Percentiles rank a stretch among this genome's conserved stretches.
Evolutionary conservation across 768 basidiomycete species (phyloP).

Genomic region (Udeniomyces megalosporus): DNA sequence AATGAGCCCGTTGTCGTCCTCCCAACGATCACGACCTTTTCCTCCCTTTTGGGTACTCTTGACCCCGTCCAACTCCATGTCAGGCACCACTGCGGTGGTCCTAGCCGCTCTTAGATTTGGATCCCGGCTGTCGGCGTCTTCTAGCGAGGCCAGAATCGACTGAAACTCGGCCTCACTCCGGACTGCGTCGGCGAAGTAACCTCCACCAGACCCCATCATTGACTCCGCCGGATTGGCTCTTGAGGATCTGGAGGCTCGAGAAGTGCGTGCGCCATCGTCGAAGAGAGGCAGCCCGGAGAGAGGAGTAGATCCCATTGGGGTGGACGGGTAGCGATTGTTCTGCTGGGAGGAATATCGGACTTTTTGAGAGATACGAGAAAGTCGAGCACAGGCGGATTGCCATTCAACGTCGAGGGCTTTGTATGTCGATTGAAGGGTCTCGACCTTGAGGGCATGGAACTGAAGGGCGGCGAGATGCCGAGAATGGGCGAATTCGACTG

Average conservation of each 20-base stretch:
- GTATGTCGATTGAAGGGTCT: conserved; percentile 50
- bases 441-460: conserved; percentile 35
- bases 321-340: not conserved
- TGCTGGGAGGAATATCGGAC: not conserved
- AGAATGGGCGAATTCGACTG: not conserved
- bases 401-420: conserved; percentile 51
- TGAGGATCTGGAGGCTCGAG: conserved; percentile 3
- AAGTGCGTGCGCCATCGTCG: conserved; percentile 4
- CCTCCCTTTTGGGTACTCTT: conserved; percentile 11
- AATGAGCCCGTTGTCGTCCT: conserved; percentile 73
- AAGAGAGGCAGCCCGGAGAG: not conserved
- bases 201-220: conserved; percentile 63
- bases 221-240: conserved; percentile 7
- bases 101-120: conserved; percentile 68
- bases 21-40: conserved; percentile 37
- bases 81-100: conserved; percentile 75
- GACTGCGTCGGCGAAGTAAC: conserved; percentile 46
- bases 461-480: not conserved
- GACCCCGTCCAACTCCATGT: conserved; percentile 61
- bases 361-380: conserved; percentile 43
- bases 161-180: conserved; percentile 94
- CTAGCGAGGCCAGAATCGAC: conserved; percentile 85
- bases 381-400: conserved; percentile 49
- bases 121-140: conserved; percentile 83
- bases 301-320: not conserved